A percentile compares a stretch with the other conserved stretches of the same genome.
These are phyloP conservation scores for Anastatica hierochuntica DNA, from an alignment of 345 rosid species.

Conservation along the genomic window DNA sequence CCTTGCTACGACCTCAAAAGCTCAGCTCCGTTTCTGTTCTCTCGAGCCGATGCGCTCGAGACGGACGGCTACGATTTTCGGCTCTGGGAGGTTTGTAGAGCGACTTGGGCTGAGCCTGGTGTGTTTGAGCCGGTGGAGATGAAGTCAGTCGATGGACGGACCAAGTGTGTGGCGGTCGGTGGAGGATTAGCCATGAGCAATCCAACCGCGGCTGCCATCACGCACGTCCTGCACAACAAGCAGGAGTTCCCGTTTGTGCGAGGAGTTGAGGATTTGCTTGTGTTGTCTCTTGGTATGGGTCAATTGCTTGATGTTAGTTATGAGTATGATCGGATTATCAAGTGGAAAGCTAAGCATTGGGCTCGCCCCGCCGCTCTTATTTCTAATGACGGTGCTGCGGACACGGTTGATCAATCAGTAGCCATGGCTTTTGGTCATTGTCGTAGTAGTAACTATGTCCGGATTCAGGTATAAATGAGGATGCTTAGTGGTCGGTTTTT, in stretches of 20 bases:
- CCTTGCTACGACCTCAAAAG: conserved; percentile 89
- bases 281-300: conserved; percentile 72
- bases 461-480: conserved; percentile 60
- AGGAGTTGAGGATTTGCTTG: conserved; percentile 90
- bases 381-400: conserved; percentile 73
- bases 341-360: conserved; percentile 86
- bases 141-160: conserved; percentile 65
- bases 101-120: conserved; percentile 88
- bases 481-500: neutral
- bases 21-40: conserved; percentile 84
- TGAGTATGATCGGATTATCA: conserved; percentile 59
- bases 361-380: conserved; percentile 82
- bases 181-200: conserved; percentile 84
- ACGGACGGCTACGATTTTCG: conserved; percentile 77
- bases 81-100: conserved; percentile 87
- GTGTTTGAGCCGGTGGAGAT: conserved; percentile 57
- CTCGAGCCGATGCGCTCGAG: conserved; percentile 94
- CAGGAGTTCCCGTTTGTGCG: conserved; percentile 95
- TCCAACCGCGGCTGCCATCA: conserved; percentile 89
- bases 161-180: conserved; percentile 73
- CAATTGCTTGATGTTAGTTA: conserved; percentile 64
- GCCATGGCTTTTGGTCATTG: conserved; percentile 90
- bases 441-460: conserved; percentile 60
- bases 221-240: conserved; percentile 94
- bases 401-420: conserved; percentile 85